Percentiles rank a stretch among this genome's conserved stretches.
Conservation (phyloP, 2,329 filamentous ascomycete species). For the Neodidymelliopsis sp. region DNA sequence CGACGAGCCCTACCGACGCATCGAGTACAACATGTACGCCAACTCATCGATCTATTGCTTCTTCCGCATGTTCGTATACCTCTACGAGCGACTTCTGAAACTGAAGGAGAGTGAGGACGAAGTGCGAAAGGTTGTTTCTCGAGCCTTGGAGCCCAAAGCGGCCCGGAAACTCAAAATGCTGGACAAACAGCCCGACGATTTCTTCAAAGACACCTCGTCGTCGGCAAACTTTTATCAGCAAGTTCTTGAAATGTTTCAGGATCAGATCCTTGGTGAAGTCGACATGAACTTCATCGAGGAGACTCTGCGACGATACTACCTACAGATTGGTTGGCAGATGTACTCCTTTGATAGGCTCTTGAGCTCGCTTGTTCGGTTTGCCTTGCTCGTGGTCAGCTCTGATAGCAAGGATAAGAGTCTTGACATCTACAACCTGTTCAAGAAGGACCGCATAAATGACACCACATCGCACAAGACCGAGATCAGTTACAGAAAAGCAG, state of each 20-base stretch:
- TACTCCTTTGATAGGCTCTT: constrained; percentile 93
- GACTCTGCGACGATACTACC: constrained; percentile 87
- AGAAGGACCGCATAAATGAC: constrained; percentile 79
- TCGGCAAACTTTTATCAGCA: constrained; percentile 83
- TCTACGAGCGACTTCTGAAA: constrained; percentile 83
- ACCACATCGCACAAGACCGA: constrained; percentile 90
- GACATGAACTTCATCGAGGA: constrained; percentile 89
- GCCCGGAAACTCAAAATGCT: constrained; percentile 85
- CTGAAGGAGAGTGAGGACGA: constrained; percentile 81
- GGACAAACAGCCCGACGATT: constrained; percentile 76
- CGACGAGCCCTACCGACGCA: constrained; percentile 82
- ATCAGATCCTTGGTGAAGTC: constrained; percentile 81
- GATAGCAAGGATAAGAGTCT: constrained; percentile 93
- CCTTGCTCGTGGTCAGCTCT: constrained; percentile 80
- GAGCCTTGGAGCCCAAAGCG: constrained; percentile 77
- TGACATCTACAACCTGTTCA: constrained; percentile 87
- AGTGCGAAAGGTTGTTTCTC: constrained; percentile 76
- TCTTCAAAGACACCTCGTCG: constrained; percentile 71
- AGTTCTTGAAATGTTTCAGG: constrained; percentile 84
- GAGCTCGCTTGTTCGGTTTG: constrained; percentile 79
- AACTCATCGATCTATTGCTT: constrained; percentile 95
- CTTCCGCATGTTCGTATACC: constrained; percentile 89
- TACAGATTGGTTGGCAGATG: constrained; percentile 88
- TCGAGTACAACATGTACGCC: constrained; percentile 87
- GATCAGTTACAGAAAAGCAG: constrained; percentile 88